Conservation (phyloP, 768 basidiomycete genomes). For the Boletus tomentosulus region DNA sequence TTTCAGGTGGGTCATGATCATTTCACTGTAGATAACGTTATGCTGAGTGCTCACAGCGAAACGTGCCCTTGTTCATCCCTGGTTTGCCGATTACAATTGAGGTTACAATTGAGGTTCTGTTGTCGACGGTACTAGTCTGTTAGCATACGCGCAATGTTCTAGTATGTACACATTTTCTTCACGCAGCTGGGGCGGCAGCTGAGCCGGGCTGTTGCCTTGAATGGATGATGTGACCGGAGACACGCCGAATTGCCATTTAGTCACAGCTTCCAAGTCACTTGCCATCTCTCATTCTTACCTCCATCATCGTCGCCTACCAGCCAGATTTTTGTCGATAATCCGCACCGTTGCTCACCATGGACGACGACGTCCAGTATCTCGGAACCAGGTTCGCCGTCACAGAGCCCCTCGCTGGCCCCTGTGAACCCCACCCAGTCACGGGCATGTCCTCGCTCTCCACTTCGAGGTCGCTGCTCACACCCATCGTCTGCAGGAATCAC, state of each 20-base stretch:
- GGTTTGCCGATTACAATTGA: slow-evolving; percentile 47
- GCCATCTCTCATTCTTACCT: slow-evolving; percentile 13
- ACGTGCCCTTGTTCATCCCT: slow-evolving; percentile 49
- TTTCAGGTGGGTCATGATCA: slow-evolving; percentile 62
- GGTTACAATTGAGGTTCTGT: slow-evolving; percentile 33
- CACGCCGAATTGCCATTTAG: slow-evolving; percentile 29
- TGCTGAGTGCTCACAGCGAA: slow-evolving; percentile 40
- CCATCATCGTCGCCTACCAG: slow-evolving; percentile 4
- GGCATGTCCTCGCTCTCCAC: slow-evolving; percentile 35
- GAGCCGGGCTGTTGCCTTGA: slow-evolving; percentile 23
- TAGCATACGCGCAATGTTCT: slow-evolving; percentile 24
- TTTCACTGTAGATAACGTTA: not conserved
- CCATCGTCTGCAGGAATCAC: slow-evolving; percentile 45
- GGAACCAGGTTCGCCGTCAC: slow-evolving; percentile 38
- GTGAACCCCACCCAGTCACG: slow-evolving; percentile 26
- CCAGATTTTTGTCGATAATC: not conserved
- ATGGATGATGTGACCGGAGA: slow-evolving; percentile 19
- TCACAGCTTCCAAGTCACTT: slow-evolving; percentile 26
- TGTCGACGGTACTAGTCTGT: not conserved
- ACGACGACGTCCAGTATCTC: slow-evolving; percentile 62
- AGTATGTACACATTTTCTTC: slow-evolving; percentile 17
- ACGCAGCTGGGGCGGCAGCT: not conserved
- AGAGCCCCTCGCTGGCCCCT: slow-evolving; percentile 28
- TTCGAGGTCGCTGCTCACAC: slow-evolving; percentile 10
- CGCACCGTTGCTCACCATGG: slow-evolving; percentile 30